phyloP scores from a whole-genome alignment of 1,139 yeast species.

The Yamadazyma spencermartinsiae region DNA sequence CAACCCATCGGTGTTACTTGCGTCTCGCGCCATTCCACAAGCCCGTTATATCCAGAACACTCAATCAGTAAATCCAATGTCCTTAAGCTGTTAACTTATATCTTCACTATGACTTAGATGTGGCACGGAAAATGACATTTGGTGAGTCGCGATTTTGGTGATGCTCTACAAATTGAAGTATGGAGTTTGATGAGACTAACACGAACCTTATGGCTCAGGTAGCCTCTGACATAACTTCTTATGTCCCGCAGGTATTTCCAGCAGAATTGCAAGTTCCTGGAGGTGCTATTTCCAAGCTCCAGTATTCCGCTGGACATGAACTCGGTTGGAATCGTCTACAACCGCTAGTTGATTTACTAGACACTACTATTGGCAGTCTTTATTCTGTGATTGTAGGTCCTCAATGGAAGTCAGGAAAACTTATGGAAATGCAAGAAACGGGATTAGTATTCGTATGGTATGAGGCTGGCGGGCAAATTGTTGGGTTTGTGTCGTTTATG shows the following conservation, averaged over 20 bases:
- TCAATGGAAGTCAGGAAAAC: slow-evolving; percentile 46
- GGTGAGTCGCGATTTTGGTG: slow-evolving; percentile 2
- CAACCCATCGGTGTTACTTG: not conserved
- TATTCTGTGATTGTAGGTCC: slow-evolving; percentile 34
- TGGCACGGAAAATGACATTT: not conserved
- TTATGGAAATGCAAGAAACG: slow-evolving; percentile 45
- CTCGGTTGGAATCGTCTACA: not conserved
- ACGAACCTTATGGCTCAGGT: slow-evolving; percentile 17
- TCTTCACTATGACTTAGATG: too few species aligned
- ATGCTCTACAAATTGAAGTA: too few species aligned
- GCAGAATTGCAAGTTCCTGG: not conserved
- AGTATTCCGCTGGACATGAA: slow-evolving; percentile 6
- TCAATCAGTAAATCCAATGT: too few species aligned
- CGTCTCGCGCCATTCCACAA: not conserved
- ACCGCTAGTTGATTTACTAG: slow-evolving; percentile 17
- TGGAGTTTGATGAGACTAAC: slow-evolving; percentile 23
- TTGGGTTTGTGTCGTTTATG: slow-evolving; percentile 46
- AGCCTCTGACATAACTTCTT: slow-evolving; percentile 16
- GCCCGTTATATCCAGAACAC: too few species aligned
- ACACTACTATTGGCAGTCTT: slow-evolving; percentile 30
- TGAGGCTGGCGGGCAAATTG: slow-evolving; percentile 18
- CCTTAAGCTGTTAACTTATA: too few species aligned
- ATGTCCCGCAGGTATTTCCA: slow-evolving; percentile 18
- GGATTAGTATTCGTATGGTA: slow-evolving; percentile 44
- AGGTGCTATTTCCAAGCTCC: slow-evolving; percentile 5